phyloP scores from a whole-genome alignment of 768 basidiomycete genomes.

The Pleurotus cornucopiae region DNA sequence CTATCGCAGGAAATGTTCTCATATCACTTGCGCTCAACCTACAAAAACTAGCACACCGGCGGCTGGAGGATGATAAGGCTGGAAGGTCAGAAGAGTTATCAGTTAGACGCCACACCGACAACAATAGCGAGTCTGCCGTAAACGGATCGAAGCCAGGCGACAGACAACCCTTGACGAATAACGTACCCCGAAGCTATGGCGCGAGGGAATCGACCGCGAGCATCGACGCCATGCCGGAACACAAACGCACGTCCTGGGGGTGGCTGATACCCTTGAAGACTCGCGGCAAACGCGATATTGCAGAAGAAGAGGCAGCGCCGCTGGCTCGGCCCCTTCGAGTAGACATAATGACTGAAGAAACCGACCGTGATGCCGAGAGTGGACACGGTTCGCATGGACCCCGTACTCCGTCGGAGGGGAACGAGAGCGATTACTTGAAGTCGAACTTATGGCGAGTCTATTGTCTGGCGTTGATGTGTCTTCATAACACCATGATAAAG shows the following conservation, averaged over 20 bases:
- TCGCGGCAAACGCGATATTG: background rate
- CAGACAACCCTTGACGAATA: constrained; percentile 6
- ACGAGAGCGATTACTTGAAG: constrained; percentile 74
- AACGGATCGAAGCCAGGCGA: background rate
- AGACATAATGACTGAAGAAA: constrained; percentile 38
- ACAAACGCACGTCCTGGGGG: constrained; percentile 1
- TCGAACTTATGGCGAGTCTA: constrained; percentile 74
- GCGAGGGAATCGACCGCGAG: constrained; percentile 5
- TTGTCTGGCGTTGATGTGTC: background rate
- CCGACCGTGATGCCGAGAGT: constrained; percentile 15
- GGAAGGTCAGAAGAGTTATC: constrained; percentile 5
- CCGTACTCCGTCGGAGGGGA: constrained; percentile 28
- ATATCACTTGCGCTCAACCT: constrained; percentile 89
- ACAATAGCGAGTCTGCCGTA: background rate
- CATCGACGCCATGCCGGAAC: constrained; percentile 16
- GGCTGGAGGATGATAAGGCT: constrained; percentile 42
- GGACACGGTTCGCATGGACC: constrained; percentile 14
- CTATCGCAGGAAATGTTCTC: constrained; percentile 80
- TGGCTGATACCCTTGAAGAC: constrained; percentile 26
- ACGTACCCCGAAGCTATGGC: constrained; percentile 8
- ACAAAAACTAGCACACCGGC: constrained; percentile 87
- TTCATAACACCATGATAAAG: constrained; percentile 30
- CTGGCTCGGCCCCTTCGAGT: constrained; percentile 28
- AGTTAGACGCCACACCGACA: background rate
- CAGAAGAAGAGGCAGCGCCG: constrained; percentile 11